Evolutionary conservation across 208 protist genomes (phyloP).

Genomic region (Trypanosoma avium): DNA sequence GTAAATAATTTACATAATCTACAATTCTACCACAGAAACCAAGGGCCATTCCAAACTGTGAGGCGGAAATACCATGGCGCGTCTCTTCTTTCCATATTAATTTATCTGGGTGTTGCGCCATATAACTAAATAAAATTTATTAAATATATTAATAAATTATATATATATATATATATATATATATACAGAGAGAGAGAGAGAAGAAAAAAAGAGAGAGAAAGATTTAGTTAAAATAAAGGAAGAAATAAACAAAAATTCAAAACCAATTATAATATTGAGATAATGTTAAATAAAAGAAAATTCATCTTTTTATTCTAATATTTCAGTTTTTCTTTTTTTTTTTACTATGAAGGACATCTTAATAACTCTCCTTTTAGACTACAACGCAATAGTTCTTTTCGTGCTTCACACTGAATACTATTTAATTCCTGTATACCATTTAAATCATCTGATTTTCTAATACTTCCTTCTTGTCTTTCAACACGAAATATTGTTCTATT

Average conservation of each 20-base stretch:
- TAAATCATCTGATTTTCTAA: background rate
- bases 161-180: background rate
- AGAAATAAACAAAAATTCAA: constrained; percentile 7
- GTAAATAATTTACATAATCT: constrained; percentile 82
- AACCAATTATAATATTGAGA: too few species aligned
- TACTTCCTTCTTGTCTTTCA: background rate
- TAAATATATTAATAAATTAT: background rate
- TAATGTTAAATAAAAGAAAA: constrained; percentile 21
- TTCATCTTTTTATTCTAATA: background rate
- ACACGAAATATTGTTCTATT: constrained; percentile 14
- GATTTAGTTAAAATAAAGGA: background rate
- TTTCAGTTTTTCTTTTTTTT: background rate
- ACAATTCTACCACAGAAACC: constrained; percentile 76
- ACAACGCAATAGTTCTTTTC: constrained; percentile 7
- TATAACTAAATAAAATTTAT: constrained; percentile 12
- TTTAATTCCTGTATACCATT: background rate
- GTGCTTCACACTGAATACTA: background rate
- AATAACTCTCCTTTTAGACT: background rate
- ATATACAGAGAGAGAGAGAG: background rate
- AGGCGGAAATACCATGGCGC: constrained; percentile 75
- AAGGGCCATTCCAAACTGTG: constrained; percentile 86
- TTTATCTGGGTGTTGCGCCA: constrained; percentile 76
- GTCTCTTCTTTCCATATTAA: constrained; percentile 51
- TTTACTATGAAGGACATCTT: background rate
- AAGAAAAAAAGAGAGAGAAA: background rate